phyloP scores from a whole-genome alignment of 192 early-diverging fungal species.

The Pilobolus umbonatus region DNA sequence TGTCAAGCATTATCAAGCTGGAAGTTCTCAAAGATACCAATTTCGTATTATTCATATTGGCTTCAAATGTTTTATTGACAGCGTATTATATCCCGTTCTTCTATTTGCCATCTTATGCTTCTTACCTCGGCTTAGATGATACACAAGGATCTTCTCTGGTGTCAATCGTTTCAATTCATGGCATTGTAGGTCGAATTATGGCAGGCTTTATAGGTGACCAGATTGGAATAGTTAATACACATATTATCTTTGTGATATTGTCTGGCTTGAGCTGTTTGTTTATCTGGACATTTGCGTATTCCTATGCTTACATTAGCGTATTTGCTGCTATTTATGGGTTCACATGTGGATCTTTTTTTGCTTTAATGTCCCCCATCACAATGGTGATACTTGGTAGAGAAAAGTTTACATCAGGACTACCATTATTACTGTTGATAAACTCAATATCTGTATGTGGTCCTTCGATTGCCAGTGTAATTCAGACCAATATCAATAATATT shows the following conservation, averaged over 20 bases:
- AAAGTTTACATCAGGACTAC: constrained; percentile 22
- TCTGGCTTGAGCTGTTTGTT: constrained; percentile 20
- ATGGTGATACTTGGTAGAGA: constrained; percentile 16
- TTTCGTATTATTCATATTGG: constrained; percentile 19
- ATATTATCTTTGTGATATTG: constrained; percentile 24
- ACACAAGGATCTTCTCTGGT: constrained; percentile 22
- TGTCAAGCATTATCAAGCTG: constrained; percentile 8
- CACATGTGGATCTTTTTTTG: constrained; percentile 30
- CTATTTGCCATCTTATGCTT: constrained; percentile 26
- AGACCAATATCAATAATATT: constrained; percentile 23
- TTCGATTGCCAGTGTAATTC: constrained; percentile 30
- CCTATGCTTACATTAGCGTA: constrained; percentile 23
- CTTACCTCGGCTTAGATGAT: constrained; percentile 15
- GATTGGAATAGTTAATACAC: constrained; percentile 29
- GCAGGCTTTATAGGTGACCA: constrained; percentile 19
- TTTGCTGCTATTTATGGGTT: constrained; percentile 32
- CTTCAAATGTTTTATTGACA: constrained; percentile 10
- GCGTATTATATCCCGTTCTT: constrained; percentile 31
- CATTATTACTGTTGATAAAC: constrained; percentile 21
- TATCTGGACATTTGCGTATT: constrained; percentile 34
- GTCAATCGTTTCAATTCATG: constrained; percentile 13
- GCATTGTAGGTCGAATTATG: constrained; percentile 27
- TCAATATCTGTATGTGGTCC: constrained; percentile 27
- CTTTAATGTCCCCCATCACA: constrained; percentile 28
- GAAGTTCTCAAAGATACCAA: constrained; percentile 19